A percentile compares a stretch with the other conserved stretches of the same genome.
Evolutionary conservation across 768 basidiomycete species (phyloP).

Genomic region (Pleurotus tuoliensis): DNA sequence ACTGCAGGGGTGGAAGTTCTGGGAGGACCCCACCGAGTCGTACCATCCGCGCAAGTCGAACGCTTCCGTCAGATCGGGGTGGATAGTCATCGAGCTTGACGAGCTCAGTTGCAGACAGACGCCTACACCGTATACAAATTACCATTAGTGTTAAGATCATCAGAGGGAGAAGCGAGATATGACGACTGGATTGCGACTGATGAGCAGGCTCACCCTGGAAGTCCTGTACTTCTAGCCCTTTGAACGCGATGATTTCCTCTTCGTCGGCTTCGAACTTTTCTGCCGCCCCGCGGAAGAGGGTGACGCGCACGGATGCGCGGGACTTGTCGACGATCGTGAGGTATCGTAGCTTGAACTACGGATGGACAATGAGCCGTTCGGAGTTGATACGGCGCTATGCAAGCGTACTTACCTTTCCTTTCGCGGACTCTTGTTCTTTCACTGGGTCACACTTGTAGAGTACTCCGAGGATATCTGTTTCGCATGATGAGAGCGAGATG

Average conservation of each 20-base stretch:
- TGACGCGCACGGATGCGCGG: neutral
- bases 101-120: neutral
- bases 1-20: neutral
- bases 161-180: neutral
- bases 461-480: no score
- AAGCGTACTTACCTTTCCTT: neutral
- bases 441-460: no score
- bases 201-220: neutral
- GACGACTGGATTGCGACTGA: no score
- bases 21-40: neutral
- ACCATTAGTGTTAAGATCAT: neutral
- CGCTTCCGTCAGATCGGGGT: neutral
- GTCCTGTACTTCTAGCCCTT: neutral
- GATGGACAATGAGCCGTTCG: neutral
- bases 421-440: no score
- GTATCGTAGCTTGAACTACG: neutral
- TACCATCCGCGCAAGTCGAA: constrained; percentile 3
- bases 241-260: neutral
- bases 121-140: neutral
- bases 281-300: neutral
- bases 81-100: neutral
- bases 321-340: neutral
- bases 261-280: neutral
- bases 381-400: neutral
- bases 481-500: no score